A percentile compares a stretch with the other conserved stretches of the same genome.
Evolutionary conservation across 495 filamentous ascomycete species (phyloP).

Genomic region (Pseudoneurospora amorphoporcata): DNA sequence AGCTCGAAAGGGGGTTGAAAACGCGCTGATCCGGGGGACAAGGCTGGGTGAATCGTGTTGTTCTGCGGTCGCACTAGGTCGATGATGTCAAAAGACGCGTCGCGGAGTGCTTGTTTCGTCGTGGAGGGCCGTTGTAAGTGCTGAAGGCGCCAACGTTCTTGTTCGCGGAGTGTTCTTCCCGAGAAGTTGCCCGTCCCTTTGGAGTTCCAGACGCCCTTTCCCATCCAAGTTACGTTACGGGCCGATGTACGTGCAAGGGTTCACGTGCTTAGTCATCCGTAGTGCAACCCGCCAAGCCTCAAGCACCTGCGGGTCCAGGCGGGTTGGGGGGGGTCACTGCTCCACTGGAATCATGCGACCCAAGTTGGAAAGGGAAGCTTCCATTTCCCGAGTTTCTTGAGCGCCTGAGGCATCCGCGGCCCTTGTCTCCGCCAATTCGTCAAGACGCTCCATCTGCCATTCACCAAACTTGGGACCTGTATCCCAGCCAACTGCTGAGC

Average conservation of each 20-base stretch:
- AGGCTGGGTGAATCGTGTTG: neutral
- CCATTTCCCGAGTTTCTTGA: neutral
- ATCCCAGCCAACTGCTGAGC: slow-evolving; percentile 2
- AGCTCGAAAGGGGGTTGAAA: neutral
- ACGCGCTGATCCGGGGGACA: slow-evolving; percentile 2
- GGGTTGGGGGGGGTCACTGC: neutral
- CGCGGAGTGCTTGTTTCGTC: neutral
- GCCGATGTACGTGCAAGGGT: neutral
- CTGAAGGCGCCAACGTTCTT: neutral
- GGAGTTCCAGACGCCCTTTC: neutral
- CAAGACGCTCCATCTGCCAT: slow-evolving; percentile 5
- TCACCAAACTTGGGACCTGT: neutral
- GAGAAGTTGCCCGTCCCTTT: neutral
- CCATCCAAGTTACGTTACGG: neutral
- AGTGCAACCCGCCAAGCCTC: neutral
- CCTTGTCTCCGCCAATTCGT: slow-evolving; percentile 5
- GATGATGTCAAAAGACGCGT: neutral
- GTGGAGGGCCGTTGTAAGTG: neutral
- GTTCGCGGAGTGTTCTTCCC: neutral
- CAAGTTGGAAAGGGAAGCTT: neutral
- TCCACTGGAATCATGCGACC: neutral
- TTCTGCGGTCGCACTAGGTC: neutral
- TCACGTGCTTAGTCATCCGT: neutral
- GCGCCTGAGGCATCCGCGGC: slow-evolving; percentile 10
- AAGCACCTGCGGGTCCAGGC: neutral